A percentile compares a stretch with the other conserved stretches of the same genome.
Evolutionary conservation across 2,329 filamentous ascomycete species (phyloP).

Genomic region (Trichoderma sp.): DNA sequence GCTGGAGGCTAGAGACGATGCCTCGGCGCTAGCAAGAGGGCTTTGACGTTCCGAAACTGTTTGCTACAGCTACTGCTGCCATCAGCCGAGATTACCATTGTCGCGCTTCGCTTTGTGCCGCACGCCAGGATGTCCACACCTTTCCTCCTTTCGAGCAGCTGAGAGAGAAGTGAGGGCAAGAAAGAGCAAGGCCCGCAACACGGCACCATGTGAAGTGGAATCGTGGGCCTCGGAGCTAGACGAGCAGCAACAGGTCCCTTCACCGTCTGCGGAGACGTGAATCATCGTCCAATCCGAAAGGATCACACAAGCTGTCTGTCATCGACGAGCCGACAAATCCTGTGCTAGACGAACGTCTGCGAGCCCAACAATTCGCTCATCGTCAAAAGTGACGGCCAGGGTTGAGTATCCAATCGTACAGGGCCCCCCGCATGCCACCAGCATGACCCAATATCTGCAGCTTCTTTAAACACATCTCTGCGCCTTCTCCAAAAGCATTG

Average conservation of each 20-base stretch:
- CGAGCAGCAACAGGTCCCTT: background rate
- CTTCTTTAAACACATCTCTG: background rate
- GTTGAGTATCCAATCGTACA: conserved; percentile 15
- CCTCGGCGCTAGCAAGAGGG: conserved; percentile 18
- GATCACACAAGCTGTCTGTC: background rate
- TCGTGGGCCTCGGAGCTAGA: background rate
- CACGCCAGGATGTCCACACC: background rate
- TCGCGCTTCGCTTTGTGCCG: conserved; percentile 10
- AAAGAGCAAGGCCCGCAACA: background rate
- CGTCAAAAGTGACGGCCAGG: conserved; percentile 7
- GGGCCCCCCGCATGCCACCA: conserved; percentile 11
- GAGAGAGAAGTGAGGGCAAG: background rate
- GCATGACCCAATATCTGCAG: background rate
- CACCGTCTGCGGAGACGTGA: background rate
- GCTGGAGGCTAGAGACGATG: conserved; percentile 1
- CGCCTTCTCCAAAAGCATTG: background rate
- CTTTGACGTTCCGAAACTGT: conserved; percentile 3
- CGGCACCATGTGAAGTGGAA: background rate
- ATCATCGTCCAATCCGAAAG: background rate
- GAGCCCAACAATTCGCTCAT: conserved; percentile 11
- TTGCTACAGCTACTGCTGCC: background rate
- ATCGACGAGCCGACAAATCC: conserved; percentile 1
- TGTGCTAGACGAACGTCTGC: conserved; percentile 3
- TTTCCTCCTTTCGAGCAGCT: background rate
- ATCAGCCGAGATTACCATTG: conserved; percentile 22